Base-by-base conservation (phyloP, 495 filamentous ascomycete genomes). In the Aspergillus heteromorphus region DNA sequence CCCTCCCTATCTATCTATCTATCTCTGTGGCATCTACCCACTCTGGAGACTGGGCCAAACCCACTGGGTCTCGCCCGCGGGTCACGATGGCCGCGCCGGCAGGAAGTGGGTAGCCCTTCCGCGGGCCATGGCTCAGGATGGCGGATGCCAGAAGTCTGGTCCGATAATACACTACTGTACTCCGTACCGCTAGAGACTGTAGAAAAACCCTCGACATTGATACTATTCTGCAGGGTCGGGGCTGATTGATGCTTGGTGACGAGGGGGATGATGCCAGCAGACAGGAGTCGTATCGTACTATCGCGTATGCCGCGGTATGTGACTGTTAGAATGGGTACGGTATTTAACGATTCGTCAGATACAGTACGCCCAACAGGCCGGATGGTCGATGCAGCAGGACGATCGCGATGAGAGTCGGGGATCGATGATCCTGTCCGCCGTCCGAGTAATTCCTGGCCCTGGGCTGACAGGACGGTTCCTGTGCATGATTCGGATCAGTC, bases 21-120 rank as follows among this genome's bases (percentile, higher is more conserved):
- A n/a, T n/a, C n/a, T n/a, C n/a, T n/a, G n/a, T n/a, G n/a, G n/a
- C n/a, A n/a, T n/a, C n/a, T 47, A 36, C 51, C 53, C 45, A 21
- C 47, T 50, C 47, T 40, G 47, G 53, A 43, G 45, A 31, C 34
- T 50, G 25, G 47, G 25, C 47, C 47, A 38, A 56, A 40, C 21
- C 53, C 13, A 34, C 38, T 17, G 23, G 23, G 45, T 49, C 16
- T 30, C 31, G 14, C 36, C 36, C 19, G 3, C 29, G 23, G 20
- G 20, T 14, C 13, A 14, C 2, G 31, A 34, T 34, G 31, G 31
- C 9, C 31, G 31, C 31, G 31, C 31, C 31, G 31, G 31, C 8
- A 34, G 34, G 23, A 27, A 38, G 34, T 38, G 34, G 34, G 34
- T 38, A 38, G 34, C n/a, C 10, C 1, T 9, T n/a, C 34, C 5